Conservation (phyloP, 2,329 filamentous ascomycete species). For the Aspergillus pseudoglaucus region DNA sequence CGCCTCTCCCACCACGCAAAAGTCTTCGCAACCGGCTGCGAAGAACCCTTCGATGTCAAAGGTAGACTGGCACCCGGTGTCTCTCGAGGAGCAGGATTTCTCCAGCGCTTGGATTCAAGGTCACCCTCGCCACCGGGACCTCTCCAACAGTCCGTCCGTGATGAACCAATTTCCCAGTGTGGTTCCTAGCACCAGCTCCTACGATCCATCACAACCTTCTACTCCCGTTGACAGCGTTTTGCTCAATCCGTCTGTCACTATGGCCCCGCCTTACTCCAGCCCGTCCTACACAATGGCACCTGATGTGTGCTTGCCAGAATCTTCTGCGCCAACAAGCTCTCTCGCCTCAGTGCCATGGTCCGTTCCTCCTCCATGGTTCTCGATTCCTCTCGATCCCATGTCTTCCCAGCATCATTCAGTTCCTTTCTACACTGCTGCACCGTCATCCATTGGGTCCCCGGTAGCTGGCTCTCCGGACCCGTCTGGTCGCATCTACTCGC, state of each 20-base stretch:
- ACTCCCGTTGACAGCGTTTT: conserved; percentile 18
- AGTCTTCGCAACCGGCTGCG: conserved; percentile 3
- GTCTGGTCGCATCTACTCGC: conserved; percentile 13
- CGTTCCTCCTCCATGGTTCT: conserved; percentile 24
- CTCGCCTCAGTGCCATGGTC: conserved; percentile 18
- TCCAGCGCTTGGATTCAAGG: conserved; percentile 15
- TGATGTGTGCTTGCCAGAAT: conserved; percentile 20
- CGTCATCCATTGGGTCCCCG: conserved; percentile 16
- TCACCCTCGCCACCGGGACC: conserved; percentile 16
- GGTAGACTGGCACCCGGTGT: conserved; percentile 10
- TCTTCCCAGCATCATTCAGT: conserved; percentile 15
- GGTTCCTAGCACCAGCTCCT: conserved; percentile 17
- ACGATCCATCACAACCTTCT: conserved; percentile 22
- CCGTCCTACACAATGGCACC: conserved; percentile 21
- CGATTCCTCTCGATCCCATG: conserved; percentile 20
- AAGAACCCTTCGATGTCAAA: conserved; percentile 5
- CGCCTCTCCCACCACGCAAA: conserved; percentile 9
- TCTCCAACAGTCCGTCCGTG: conserved; percentile 14
- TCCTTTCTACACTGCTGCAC: conserved; percentile 20
- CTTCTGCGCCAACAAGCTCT: conserved; percentile 17
- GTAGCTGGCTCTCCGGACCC: conserved; percentile 17
- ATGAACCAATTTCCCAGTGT: conserved; percentile 13
- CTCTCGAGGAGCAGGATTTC: conserved; percentile 7
- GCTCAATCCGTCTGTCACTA: conserved; percentile 18
- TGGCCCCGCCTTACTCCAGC: conserved; percentile 18